Percentiles rank a stretch among this genome's conserved stretches.
Evolutionary conservation across 345 rosid genomes (phyloP).

Genomic region (Bruguiera sexangula): DNA sequence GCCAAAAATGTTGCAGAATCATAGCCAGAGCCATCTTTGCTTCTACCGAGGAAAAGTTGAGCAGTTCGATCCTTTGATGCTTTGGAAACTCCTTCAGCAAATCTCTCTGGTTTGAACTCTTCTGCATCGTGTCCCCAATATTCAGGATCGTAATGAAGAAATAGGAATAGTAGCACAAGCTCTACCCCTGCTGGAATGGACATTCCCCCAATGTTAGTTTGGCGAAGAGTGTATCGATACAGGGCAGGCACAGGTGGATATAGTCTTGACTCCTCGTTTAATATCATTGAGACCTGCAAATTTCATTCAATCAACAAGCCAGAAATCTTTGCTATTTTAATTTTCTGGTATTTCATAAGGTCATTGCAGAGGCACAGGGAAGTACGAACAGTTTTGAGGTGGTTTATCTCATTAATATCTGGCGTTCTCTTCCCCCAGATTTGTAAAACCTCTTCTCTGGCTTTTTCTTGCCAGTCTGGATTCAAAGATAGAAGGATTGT

Average conservation of each 20-base stretch:
- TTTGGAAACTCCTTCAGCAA: slow-evolving; percentile 5
- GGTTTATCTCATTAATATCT: slow-evolving; percentile 10
- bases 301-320: neutral
- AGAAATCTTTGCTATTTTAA: too few species aligned
- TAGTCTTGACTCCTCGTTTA: slow-evolving; percentile 7
- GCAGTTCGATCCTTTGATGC: slow-evolving; percentile 4
- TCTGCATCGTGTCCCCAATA: neutral
- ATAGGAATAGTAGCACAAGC: neutral
- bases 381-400: slow-evolving; percentile 27
- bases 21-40: slow-evolving; percentile 13
- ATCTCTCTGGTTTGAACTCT: slow-evolving; percentile 14
- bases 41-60: slow-evolving; percentile 9
- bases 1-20: slow-evolving; percentile 1
- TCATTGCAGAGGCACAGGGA: too few species aligned
- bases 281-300: slow-evolving; percentile 5
- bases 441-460: slow-evolving; percentile 26
- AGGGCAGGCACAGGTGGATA: neutral
- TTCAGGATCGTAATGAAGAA: slow-evolving; percentile 3
- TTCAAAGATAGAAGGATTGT: slow-evolving; percentile 21
- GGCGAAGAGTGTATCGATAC: neutral
- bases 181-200: slow-evolving; percentile 4
- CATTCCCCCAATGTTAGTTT: slow-evolving; percentile 9
- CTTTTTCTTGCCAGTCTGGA: slow-evolving; percentile 32
- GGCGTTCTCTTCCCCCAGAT: slow-evolving; percentile 20
- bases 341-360: too few species aligned